Base-by-base conservation (phyloP, 352 stramenopile genomes). In the Thalassiosira hispida region DNA sequence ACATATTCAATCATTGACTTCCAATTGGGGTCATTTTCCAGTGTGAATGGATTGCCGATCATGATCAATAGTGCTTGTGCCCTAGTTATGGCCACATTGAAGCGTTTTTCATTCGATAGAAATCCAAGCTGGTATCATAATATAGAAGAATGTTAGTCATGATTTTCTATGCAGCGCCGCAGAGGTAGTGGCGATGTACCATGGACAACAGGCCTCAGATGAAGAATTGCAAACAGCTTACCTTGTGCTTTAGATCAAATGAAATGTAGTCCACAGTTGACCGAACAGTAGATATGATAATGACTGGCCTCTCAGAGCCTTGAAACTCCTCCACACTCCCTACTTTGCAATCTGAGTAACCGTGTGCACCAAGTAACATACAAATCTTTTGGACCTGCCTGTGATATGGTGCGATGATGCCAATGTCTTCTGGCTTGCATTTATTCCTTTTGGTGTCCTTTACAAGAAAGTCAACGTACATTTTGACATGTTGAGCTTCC, bases 81-180 rank as follows among this genome's bases (percentile, higher is more conserved):
- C 18, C 91, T 71, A 16, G 92, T 95, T 20, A 95, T 63, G 2
- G 91, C 89, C n/a, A 95, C 90, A 77, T 96, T 96, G 73, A 96
- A 95, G 1, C 89, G 49, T 72, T 94, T 93, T 49, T 84, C 64
- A 38, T 91, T 87, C 0, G 83, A 57, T n/a, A 94, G 62, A 73
- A 94, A 92, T 14, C 90, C 88, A 27, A 93, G 69, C 67, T 73
- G 46, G 52, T 62, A 35, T 11, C 27, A 72, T 51, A 29, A 2
- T 23, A 4, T 47, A n/a, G 31, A 46, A 14, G 1, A 22, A 52
- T 25, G n/a, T 51, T 47, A 14, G 23, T 46, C 9, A 27, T 27
- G 0, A 64, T 11, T 42, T 12, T 42, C 35, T n/a, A n/a, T n/a
- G n/a, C n/a, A n/a, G n/a, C n/a, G n/a, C n/a, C n/a, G n/a, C n/a